phyloP scores from a whole-genome alignment of 2,329 filamentous ascomycete species.

The Chalaropsis thielavioides region DNA sequence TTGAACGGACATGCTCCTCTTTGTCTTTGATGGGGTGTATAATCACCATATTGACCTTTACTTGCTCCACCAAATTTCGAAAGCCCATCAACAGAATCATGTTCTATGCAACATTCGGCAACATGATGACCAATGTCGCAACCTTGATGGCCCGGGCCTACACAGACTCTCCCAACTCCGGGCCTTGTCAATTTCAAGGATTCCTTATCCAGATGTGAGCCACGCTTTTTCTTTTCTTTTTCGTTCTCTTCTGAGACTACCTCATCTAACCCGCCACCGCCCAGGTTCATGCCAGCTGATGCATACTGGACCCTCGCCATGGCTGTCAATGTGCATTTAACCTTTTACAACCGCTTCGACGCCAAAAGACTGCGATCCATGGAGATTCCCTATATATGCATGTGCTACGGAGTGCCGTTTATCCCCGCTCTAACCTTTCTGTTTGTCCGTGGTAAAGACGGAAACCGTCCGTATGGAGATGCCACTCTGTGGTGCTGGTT shows the following conservation, averaged over 20 bases:
- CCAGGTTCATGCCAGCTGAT: constrained; percentile 58
- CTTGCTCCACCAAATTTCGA: constrained; percentile 53
- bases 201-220: constrained; percentile 71
- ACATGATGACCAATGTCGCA: constrained; percentile 61
- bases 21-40: constrained; percentile 56
- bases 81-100: constrained; percentile 79
- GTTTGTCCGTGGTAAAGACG: constrained; percentile 38
- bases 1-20: constrained; percentile 55
- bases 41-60: constrained; percentile 59
- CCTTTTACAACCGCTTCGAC: constrained; percentile 57
- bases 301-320: constrained; percentile 61
- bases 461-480: constrained; percentile 48
- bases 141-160: constrained; percentile 57
- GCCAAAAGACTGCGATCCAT: constrained; percentile 45
- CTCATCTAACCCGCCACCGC: neutral
- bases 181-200: constrained; percentile 56
- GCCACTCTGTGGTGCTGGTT: constrained; percentile 74
- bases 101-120: constrained; percentile 72
- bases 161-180: constrained; percentile 32
- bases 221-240: neutral
- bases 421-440: constrained; percentile 49
- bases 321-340: constrained; percentile 66
- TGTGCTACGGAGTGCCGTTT: constrained; percentile 56
- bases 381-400: constrained; percentile 50
- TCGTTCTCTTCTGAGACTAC: neutral